A percentile compares a stretch with the other conserved stretches of the same genome.
Conservation (phyloP, 1,284 basidiomycete species). For the Ganoderma meredithae region DNA sequence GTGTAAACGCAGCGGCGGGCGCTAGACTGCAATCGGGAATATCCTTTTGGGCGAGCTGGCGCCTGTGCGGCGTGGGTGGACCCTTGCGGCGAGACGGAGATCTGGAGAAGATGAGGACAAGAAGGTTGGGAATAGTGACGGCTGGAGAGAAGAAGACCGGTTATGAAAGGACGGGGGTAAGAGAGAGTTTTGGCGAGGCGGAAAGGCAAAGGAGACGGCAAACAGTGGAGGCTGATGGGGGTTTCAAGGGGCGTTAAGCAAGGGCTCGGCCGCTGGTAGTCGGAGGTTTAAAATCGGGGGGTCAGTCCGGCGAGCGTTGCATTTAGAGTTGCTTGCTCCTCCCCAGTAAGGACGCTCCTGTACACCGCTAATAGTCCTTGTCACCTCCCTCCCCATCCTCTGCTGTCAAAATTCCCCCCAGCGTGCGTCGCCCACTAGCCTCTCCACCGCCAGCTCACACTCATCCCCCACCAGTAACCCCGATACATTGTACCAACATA, state of each 20-base stretch:
- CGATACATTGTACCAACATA: constrained; percentile 75
- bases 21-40: constrained; percentile 23
- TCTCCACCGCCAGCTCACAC: constrained; percentile 34
- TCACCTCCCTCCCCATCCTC: constrained; percentile 46
- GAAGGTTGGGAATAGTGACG: constrained; percentile 5
- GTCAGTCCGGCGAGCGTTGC: constrained; percentile 52
- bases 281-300: constrained; percentile 55
- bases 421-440: constrained; percentile 37
- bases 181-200: constrained; percentile 17
- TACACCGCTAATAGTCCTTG: constrained; percentile 48
- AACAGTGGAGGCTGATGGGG: constrained; percentile 31
- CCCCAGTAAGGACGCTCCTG: constrained; percentile 39
- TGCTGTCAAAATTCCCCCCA: constrained; percentile 42
- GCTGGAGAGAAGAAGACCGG: constrained; percentile 6
- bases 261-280: constrained; percentile 36
- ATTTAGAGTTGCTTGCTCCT: constrained; percentile 51
- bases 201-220: constrained; percentile 33
- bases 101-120: constrained; percentile 15
- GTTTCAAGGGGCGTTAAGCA: constrained; percentile 39
- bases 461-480: constrained; percentile 44
- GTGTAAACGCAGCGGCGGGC: constrained; percentile 21
- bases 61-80: not conserved
- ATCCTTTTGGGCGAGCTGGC: constrained; percentile 26
- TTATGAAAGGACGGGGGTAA: constrained; percentile 16
- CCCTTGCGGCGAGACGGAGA: constrained; percentile 17